Base-by-base conservation (phyloP, 768 basidiomycete species). In the Xanthoconium stramineum region DNA sequence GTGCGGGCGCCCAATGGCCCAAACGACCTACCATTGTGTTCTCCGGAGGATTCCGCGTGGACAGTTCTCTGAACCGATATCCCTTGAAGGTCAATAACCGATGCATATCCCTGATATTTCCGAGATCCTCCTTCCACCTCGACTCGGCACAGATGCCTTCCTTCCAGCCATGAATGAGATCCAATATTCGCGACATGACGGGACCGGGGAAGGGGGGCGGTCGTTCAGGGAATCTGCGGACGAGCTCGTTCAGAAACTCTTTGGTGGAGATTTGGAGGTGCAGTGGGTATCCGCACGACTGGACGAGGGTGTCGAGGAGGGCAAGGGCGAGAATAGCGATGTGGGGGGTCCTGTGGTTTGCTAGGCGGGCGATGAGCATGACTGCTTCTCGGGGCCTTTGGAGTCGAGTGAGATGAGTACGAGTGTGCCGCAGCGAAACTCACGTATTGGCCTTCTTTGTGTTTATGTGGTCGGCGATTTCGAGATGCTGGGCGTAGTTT, bases 31-130 rank as follows among this genome's bases (percentile, higher is more conserved):
- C 69, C 61, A 72, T 63, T 5, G 63, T 55, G 30, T 63, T 56
- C 32, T 66, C 63, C 6, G 58, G 11, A 12, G 51, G 3, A 35
- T 55, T 58, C 10, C 60, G 61, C 42, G 66, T 69, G 37, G 66
- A 49, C 2, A 70, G 49, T 33, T 89, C 86, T 53, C 88, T 79
- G 73, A 91, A 91, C 17, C 88, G 80, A 70, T 86, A 86, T 60
- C 96, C 97, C 69, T 98, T 99, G 81, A 95, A 98, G 7, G 85
- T 88, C 62, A 99, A 72, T 52, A 99, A 71, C 24, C 96, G 77
- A 71, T 98, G 92, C 97, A 99, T 99, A 74, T 99, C 97, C 62
- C 96, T 74, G 56, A 99, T 97, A 65, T 98, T 98, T 10, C 91
- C 92, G 46, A 99, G 76, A 72, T 98, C 96, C 56, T 98, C 97